Percentiles rank a stretch among this genome's conserved stretches.
phyloP scores from a whole-genome alignment of 805 yeast species.

The Pichia occidentalis region DNA sequence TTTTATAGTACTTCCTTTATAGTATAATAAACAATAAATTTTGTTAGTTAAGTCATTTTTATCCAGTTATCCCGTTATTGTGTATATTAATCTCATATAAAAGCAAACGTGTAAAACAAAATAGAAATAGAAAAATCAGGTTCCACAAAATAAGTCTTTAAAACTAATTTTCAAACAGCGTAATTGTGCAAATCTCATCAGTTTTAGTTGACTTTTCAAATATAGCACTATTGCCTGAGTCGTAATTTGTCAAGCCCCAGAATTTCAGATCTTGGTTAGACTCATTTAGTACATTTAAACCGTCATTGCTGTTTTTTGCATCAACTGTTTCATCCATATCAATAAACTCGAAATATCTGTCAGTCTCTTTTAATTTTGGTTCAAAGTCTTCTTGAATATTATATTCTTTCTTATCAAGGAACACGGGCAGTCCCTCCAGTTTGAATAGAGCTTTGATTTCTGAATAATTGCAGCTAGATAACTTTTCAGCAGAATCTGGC shows the following conservation, averaged over 20 bases:
- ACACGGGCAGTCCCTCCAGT: conserved; percentile 18
- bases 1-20: no score
- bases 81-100: no score
- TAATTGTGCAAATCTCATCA: conserved; percentile 25
- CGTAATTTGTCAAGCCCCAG: conserved; percentile 32
- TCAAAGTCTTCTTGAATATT: conserved; percentile 23
- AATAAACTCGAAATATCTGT: conserved; percentile 7
- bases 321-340: conserved; percentile 2
- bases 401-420: conserved; percentile 30
- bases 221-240: conserved; percentile 21
- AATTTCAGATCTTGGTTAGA: conserved; percentile 21
- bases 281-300: conserved; percentile 1
- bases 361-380: conserved; percentile 27
- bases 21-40: no score
- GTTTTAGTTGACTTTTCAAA: conserved; percentile 30
- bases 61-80: no score
- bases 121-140: no score
- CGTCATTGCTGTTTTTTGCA: conserved; percentile 8
- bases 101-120: not conserved
- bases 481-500: no score
- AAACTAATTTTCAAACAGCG: conserved; percentile 17
- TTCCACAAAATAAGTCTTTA: not conserved
- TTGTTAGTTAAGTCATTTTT: no score
- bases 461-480: not conserved
- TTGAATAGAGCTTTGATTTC: conserved; percentile 2